Evolutionary conservation across 139 green algal species (phyloP), one percentile per base, ranked within the genome.

Genomic region (Chlamydomonas sp.): DNA sequence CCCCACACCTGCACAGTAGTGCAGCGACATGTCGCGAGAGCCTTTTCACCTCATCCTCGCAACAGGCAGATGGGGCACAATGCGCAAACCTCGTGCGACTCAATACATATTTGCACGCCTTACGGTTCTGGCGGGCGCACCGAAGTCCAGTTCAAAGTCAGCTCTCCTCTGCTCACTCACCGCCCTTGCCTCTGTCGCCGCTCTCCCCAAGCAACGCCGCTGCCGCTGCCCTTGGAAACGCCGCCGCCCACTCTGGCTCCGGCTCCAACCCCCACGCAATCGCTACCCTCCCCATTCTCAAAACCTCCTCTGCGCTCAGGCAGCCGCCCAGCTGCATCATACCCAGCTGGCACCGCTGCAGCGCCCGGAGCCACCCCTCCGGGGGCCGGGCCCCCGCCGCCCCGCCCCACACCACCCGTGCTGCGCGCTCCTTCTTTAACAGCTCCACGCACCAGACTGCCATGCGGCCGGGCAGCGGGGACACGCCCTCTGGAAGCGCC

Each of bases 401-500:
- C 78, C 7, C 9, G 7, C 57, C 62, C 31, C 0, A 9, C 62
- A 5, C 61, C 17, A 16, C 17, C 62, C 3, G 5, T 18, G 20
- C 60, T 6, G 18, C 18, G 62, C 1, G 61, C 17, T 4, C 3
- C 62, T 73, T 63, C 79, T 14, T 3, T 31, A 63, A 58, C 62
- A 81, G 31, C 31, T 64, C 62, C 2, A 87, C 73, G 63, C 83
- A 81, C 6, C 62, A 31, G 0, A 49, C 83, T 31, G 83, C 83
- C n/a, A 87, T 14, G 15, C 31, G 15, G 15, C 83, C 83, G 2
- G 62, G 2, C 83, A 72, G 80, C 3, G 73, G 31, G 15, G 73
- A 12, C 16, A 87, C 9, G 14, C 83, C 83, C 83, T 87, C 83
- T 12, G 83, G 83, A 15, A 64, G 73, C 83, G 61, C 18, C 63